These are phyloP conservation scores for Leptosphaerulina australis DNA, from an alignment of 2,329 filamentous ascomycete species.

Conservation along the genomic window DNA sequence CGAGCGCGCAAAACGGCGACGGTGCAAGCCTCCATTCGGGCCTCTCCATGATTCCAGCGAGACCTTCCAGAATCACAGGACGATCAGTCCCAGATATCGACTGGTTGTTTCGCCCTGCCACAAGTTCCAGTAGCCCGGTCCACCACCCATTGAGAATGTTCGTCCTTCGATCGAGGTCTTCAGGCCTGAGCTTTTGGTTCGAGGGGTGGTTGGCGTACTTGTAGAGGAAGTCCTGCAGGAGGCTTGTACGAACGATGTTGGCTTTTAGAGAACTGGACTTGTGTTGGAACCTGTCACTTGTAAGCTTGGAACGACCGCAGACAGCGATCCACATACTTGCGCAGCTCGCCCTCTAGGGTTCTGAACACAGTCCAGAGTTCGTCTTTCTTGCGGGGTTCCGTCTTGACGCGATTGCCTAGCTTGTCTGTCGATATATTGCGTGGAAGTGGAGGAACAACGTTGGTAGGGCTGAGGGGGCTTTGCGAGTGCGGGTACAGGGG, in stretches of 20 bases:
- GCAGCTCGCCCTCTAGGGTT: constrained; percentile 69
- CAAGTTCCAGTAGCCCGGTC: constrained; percentile 79
- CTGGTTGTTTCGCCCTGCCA: constrained; percentile 75
- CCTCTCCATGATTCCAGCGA: constrained; percentile 82
- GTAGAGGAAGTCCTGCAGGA: constrained; percentile 75
- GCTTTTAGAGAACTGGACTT: constrained; percentile 78
- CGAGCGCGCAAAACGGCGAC: constrained; percentile 68
- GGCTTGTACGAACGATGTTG: constrained; percentile 70
- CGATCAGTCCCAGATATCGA: constrained; percentile 84
- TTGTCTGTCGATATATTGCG: constrained; percentile 51
- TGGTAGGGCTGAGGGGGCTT: constrained; percentile 42
- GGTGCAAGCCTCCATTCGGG: constrained; percentile 83
- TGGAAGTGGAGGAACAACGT: constrained; percentile 51
- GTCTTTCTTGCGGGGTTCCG: constrained; percentile 64
- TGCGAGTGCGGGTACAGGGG: constrained; percentile 46
- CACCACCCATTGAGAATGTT: constrained; percentile 91
- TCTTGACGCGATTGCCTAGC: constrained; percentile 43
- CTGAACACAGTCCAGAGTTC: constrained; percentile 73
- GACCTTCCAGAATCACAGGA: constrained; percentile 77
- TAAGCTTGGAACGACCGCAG: constrained; percentile 6
- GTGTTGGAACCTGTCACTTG: constrained; percentile 64
- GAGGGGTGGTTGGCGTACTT: constrained; percentile 72
- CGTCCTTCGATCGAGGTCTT: constrained; percentile 81
- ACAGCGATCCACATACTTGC: constrained; percentile 59
- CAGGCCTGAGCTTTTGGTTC: constrained; percentile 68